phyloP scores from a whole-genome alignment of 2,329 filamentous ascomycete genomes.

The Herpotrichia juniperi region DNA sequence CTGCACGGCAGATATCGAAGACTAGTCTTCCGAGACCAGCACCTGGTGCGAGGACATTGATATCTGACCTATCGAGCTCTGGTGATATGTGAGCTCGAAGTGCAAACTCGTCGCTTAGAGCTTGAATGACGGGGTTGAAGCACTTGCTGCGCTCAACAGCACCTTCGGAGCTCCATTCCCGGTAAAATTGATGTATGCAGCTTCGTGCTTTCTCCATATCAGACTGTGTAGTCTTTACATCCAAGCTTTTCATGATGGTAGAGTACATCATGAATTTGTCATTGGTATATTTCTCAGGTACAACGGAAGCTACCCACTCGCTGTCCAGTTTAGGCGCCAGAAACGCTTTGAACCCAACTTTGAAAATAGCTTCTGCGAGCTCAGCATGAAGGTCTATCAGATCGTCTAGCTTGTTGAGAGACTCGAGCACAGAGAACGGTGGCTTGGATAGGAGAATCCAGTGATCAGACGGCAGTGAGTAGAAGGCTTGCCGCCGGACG shows the following conservation, averaged over 20 bases:
- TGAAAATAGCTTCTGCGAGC: conserved; percentile 78
- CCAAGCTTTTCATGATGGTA: conserved; percentile 67
- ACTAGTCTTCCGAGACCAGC: conserved; percentile 88
- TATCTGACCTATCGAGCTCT: conserved; percentile 40
- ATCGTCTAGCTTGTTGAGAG: conserved; percentile 78
- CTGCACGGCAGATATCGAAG: conserved; percentile 78
- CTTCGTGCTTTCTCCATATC: conserved; percentile 93
- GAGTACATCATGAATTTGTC: conserved; percentile 42
- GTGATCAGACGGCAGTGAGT: conserved; percentile 82
- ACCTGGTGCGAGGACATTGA: conserved; percentile 83
- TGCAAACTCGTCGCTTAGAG: conserved; percentile 61
- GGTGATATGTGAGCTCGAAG: conserved; percentile 12
- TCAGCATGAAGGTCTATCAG: conserved; percentile 89
- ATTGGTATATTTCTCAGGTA: conserved; percentile 33
- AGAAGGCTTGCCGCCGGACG: conserved; percentile 88
- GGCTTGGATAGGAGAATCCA: conserved; percentile 81
- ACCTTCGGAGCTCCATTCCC: conserved; percentile 90
- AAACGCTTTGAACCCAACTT: conserved; percentile 45
- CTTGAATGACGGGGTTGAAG: conserved; percentile 74
- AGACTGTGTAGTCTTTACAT: conserved; percentile 69
- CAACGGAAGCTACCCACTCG: conserved; percentile 39
- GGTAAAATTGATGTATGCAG: conserved; percentile 90
- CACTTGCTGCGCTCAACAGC: conserved; percentile 74
- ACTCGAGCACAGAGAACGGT: conserved; percentile 83
- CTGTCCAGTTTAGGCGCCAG: conserved; percentile 37